phyloP scores from a whole-genome alignment of 768 basidiomycete genomes.

The Calocybe gangraenosa region DNA sequence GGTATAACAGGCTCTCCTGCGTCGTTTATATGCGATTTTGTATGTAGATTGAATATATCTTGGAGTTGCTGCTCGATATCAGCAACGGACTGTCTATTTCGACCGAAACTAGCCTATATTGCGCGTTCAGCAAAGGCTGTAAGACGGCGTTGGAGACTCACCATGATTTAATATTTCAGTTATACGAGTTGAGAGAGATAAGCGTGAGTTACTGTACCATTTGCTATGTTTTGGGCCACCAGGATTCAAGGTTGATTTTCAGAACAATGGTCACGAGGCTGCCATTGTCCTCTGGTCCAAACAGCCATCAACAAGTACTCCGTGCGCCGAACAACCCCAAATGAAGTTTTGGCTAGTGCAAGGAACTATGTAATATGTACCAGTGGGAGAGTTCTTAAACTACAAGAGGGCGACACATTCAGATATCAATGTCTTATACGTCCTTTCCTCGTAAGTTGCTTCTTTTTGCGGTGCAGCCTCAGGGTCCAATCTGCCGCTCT shows the following conservation, averaged over 20 bases:
- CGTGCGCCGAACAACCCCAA: too few relatives aligned
- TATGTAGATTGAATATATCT: slow-evolving; percentile 64
- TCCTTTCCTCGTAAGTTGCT: too few relatives aligned
- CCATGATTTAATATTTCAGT: slow-evolving; percentile 11
- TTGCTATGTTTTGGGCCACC: slow-evolving; percentile 12
- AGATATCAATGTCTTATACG: too few relatives aligned
- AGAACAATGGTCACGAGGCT: slow-evolving; percentile 1
- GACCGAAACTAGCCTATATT: slow-evolving; percentile 35
- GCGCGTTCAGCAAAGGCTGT: not conserved
- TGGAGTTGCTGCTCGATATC: slow-evolving; percentile 69
- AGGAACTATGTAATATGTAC: too few relatives aligned
- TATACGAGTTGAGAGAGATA: slow-evolving; percentile 1
- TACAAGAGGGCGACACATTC: too few relatives aligned
- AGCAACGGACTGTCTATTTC: slow-evolving; percentile 65
- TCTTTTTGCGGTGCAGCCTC: too few relatives aligned
- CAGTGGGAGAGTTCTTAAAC: too few relatives aligned
- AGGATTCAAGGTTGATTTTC: too few relatives aligned
- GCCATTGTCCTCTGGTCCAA: slow-evolving; percentile 7
- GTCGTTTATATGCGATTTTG: slow-evolving; percentile 53
- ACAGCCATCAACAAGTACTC: slow-evolving; percentile 1
- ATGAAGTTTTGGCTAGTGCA: too few relatives aligned
- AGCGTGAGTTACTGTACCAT: slow-evolving; percentile 21
- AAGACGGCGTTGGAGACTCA: not conserved
- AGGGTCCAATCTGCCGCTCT: too few relatives aligned
- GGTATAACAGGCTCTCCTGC: slow-evolving; percentile 63